A percentile compares a stretch with the other conserved stretches of the same genome.
Conservation (phyloP, 2,329 filamentous ascomycete species). For the Fusarium anthophilum region DNA sequence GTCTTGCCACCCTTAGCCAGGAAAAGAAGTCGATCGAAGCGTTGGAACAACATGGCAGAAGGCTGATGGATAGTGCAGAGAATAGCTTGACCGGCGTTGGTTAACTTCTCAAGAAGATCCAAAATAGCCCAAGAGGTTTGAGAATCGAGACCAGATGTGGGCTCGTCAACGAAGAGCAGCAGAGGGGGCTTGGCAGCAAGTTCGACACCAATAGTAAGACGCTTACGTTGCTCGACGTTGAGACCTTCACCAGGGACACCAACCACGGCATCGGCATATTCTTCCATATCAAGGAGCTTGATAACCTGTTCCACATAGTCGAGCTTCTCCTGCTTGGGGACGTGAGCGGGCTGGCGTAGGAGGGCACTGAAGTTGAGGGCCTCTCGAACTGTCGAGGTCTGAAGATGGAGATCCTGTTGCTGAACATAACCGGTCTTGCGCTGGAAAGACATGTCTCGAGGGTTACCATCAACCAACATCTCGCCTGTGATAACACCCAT, state of each 20-base stretch:
- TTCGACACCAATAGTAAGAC: slow-evolving; percentile 95
- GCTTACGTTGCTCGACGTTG: slow-evolving; percentile 75
- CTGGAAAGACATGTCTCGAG: slow-evolving; percentile 84
- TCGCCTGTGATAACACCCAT: slow-evolving; percentile 90
- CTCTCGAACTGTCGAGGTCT: slow-evolving; percentile 87
- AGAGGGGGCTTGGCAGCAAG: slow-evolving; percentile 90
- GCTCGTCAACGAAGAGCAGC: slow-evolving; percentile 92
- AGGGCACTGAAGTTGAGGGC: slow-evolving; percentile 87
- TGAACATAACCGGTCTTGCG: slow-evolving; percentile 93
- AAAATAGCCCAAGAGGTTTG: slow-evolving; percentile 95
- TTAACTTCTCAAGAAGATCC: slow-evolving; percentile 87
- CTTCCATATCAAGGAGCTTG: slow-evolving; percentile 87
- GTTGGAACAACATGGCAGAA: slow-evolving; percentile 93
- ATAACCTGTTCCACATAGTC: slow-evolving; percentile 92
- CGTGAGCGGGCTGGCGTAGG: slow-evolving; percentile 81
- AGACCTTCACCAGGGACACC: slow-evolving; percentile 90
- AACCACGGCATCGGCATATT: slow-evolving; percentile 89
- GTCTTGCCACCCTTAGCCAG: slow-evolving; percentile 79
- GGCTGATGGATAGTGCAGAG: slow-evolving; percentile 98
- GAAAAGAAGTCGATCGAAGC: slow-evolving; percentile 85
- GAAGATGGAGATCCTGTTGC: slow-evolving; percentile 89
- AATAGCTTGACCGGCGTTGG: slow-evolving; percentile 88
- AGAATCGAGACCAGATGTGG: slow-evolving; percentile 91
- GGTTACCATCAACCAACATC: slow-evolving; percentile 74
- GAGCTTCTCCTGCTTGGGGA: slow-evolving; percentile 80